Base-by-base conservation (phyloP, 257 asterid genomes). In the Gentiana macrophylla region DNA sequence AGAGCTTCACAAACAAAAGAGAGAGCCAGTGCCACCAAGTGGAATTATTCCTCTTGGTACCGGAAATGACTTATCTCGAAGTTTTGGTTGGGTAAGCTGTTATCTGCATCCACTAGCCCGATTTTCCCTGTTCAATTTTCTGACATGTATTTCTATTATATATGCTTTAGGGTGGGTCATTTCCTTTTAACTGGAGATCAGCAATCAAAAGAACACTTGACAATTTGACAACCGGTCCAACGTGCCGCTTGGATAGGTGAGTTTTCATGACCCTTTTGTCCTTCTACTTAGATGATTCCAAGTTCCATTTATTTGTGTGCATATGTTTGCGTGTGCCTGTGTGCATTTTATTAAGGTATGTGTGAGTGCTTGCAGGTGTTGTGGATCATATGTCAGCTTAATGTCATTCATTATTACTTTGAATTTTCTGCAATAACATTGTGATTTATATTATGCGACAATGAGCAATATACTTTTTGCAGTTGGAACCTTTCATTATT, bases 41-140 rank as follows among this genome's bases (percentile, higher is more conserved):
- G 96, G 81, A 60, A 74, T 91, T 52, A 79, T 91, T 60, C 98
- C 96, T 13, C 98, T 91, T 54, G 98, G 98, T 64, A 91, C 98
- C 5, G 98, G 97, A 76, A 91, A 91, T 81, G 98, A 91, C 65
- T 75, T 91, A 65, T 87, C 98, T 2, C 77, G 98, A 71, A 91
- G 95, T 76, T 91, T 84, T 66, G 94, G 86, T 70, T 87, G 98
- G 98, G 98, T 91, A 76, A 71, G 82, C 57, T 72, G 53, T 57
- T 46, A 52, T 61, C 53, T 62, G 52, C 49, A 41, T 54, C 53
- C 48, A 15, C 62, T 62, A 65, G 13, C 64, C 37, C 12, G 59
- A 46, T 66, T 65, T 56, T 52, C 46, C 59, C 10, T 15, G 43
- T 63, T 37, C 60, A 48, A 63, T 52, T 68, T 59, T 68, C 67